Evolutionary conservation across 1,284 basidiomycete species (phyloP), one percentile per base, ranked within the genome.

Genomic region (Garcileccinum viscosum): DNA sequence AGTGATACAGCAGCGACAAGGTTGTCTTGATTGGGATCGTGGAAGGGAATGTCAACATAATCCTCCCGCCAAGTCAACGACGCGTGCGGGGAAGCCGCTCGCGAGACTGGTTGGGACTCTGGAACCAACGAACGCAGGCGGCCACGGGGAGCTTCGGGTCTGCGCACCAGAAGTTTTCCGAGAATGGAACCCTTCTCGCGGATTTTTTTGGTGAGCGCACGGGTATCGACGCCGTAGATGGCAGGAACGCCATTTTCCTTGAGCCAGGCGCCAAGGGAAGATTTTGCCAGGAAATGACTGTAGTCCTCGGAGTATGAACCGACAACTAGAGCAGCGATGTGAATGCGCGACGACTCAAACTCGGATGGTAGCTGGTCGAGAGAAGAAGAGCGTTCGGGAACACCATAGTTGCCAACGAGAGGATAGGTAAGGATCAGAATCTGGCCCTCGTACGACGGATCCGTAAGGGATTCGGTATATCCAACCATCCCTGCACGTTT

Each of bases 391-490:
- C 96, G 91, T 72, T 88, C 87, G 66, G 98, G 98, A n/a, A 99
- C 97, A 81, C 98, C 98, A 80, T 99, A 99, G 83, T 99, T 99
- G 67, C 98, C 98, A 74, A 99, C 88, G 75, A 99, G 87, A 6
- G 98, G 98, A 84, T 98, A 99, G 7, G 98, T 99, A 74, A 99
- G 88, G 70, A 99, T 92, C 70, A 99, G 91, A 78, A 99, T 99
- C 83, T 99, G 98, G 64, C 96, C 96, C 81, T 97, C 93, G 84
- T 99, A 99, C 4, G 98, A 99, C 22, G 98, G 98, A 82, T 99
- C 98, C 63, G 98, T 99, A 73, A 99, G 86, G 22, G 98, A 99
- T 80, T 99, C 98, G 70, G 96, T 97, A 83, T 99, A 99, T 61
- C 98, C 98, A 71, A 99, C 96, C 97, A 99, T 98, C 69, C 97